Evolutionary conservation across 176 grass and related monocot genomes (phyloP), one percentile per base, ranked within the genome.

Genomic region (Rhipidocladum racemiflorum): DNA sequence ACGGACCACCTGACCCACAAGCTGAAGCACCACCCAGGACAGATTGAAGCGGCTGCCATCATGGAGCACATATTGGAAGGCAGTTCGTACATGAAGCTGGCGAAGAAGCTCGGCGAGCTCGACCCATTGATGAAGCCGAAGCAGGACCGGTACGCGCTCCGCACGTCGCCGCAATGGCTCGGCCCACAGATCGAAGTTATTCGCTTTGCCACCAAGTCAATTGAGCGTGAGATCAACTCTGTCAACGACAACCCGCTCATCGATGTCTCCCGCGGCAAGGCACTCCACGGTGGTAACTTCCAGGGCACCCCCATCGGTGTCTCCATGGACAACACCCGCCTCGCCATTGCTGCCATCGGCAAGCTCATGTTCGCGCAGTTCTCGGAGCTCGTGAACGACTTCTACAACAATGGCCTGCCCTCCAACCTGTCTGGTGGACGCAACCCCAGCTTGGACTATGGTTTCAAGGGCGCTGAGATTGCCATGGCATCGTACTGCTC

Each of bases 181-280:
- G 94, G 94, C 32, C 94, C 94, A 1, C 94, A 97, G 82, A 90
- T 97, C 48, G 94, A 97, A 3, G 94, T 97, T 29, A 94, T 97
- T 50, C 89, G 94, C 9, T 70, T 83, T n/a, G 91, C 94, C 68
- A 97, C 94, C 77, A 94, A 94, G 72, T 93, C 95, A 0, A 97
- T 97, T 9, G 95, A 97, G 88, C 88, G 95, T 15, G 95, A 97
- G 90, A 97, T 97, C 88, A 97, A 97, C 86, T 97, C 95, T 17
- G 95, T 97, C 63, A 97, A 97, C 38, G 95, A 97, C 78, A 97
- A 97, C 84, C 95, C 95, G 23, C 83, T 97, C 68, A 97, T 97
- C 49, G 92, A 97, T 3, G 92, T 94, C 69, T 89, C 95, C 70
- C 78, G 95, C 15, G 87, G 91, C 50, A 86, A 94, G 69, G 94